These are phyloP conservation scores for Astragalus membranaceus DNA, from an alignment of 306 rosid species.

Conservation along the genomic window DNA sequence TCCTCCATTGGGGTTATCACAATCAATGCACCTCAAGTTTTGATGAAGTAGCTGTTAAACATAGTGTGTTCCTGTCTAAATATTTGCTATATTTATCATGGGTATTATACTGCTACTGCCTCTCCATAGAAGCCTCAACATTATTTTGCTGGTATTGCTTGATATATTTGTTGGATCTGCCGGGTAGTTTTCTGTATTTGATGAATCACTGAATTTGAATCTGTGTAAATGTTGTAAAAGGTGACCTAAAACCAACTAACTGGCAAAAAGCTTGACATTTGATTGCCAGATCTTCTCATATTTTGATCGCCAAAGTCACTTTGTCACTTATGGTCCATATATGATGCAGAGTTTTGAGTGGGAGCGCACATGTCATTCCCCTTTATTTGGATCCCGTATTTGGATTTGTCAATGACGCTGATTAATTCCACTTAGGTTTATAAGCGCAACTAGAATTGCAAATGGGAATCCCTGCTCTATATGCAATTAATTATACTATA, in stretches of 20 bases:
- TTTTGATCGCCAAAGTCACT: background rate
- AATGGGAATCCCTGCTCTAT: background rate
- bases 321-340: background rate
- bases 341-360: background rate
- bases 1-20: background rate
- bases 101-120: background rate
- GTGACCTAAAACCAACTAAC: no score
- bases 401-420: background rate
- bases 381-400: background rate
- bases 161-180: no score
- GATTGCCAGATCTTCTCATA: background rate
- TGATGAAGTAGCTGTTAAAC: background rate
- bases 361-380: background rate
- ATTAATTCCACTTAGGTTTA: constrained; percentile 5
- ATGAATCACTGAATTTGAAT: no score
- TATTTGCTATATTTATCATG: background rate
- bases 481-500: background rate
- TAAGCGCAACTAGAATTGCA: background rate
- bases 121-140: background rate
- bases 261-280: no score
- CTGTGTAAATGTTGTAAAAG: no score
- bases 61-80: no score
- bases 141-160: background rate
- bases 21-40: background rate
- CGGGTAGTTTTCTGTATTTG: no score